Evolutionary conservation across 257 asterid genomes (phyloP).

Genomic region (Parsonsia alboflavescens): DNA sequence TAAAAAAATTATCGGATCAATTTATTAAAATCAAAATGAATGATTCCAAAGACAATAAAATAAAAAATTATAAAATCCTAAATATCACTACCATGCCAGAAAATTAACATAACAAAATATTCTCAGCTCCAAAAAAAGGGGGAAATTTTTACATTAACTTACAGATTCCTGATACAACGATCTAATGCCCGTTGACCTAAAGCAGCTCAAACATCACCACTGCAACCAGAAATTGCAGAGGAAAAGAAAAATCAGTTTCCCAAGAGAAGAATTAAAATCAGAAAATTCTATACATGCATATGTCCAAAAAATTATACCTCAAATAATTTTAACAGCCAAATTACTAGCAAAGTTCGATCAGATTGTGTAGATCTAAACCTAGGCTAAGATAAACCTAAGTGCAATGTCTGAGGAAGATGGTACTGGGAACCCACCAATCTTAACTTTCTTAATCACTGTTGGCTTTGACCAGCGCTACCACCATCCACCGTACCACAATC

Average conservation of each 20-base stretch:
- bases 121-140: not conserved
- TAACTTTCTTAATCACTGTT: not conserved
- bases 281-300: not conserved
- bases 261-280: not conserved
- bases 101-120: not conserved
- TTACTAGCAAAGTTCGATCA: constrained; percentile 5
- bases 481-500: constrained; percentile 10
- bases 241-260: not conserved
- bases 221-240: constrained; percentile 18
- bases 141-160: constrained; percentile 21
- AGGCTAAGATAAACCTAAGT: constrained; percentile 6
- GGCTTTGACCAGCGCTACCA: constrained; percentile 14
- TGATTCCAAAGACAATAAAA: not conserved
- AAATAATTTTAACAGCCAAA: not conserved
- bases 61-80: not conserved
- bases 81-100: not conserved
- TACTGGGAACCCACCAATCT: constrained; percentile 12
- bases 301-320: not conserved
- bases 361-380: constrained; percentile 22
- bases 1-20: not conserved
- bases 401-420: constrained; percentile 4
- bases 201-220: constrained; percentile 26
- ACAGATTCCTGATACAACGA: constrained; percentile 33
- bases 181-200: constrained; percentile 19
- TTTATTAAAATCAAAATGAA: not conserved